Evolutionary conservation across 768 basidiomycete species (phyloP).

Genomic region (Pholiota molesta): DNA sequence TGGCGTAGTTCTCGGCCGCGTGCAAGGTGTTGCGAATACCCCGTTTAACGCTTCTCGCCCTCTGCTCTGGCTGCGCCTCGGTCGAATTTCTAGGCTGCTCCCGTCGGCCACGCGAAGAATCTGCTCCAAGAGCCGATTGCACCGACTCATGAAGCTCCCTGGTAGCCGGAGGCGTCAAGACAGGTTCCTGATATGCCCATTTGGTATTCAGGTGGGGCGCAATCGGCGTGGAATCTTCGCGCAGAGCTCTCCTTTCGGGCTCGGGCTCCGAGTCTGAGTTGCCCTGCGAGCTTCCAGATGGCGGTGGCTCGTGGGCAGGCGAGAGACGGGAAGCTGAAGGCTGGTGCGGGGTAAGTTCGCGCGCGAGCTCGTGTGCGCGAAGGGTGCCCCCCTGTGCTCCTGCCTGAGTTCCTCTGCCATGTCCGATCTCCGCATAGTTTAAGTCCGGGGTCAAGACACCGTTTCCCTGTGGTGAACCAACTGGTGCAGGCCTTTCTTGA

Average conservation of each 20-base stretch:
- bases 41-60: slow-evolving; percentile 60
- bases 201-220: slow-evolving; percentile 12
- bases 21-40: slow-evolving; percentile 69
- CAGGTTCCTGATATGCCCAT: slow-evolving; percentile 16
- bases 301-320: slow-evolving; percentile 18
- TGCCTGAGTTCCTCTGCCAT: slow-evolving; percentile 59
- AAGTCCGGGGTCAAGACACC: slow-evolving; percentile 74
- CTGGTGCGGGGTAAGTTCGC: slow-evolving; percentile 24
- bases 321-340: slow-evolving; percentile 14
- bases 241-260: not conserved
- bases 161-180: slow-evolving; percentile 21
- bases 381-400: slow-evolving; percentile 28
- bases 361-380: slow-evolving; percentile 12
- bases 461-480: slow-evolving; percentile 43
- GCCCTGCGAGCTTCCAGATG: slow-evolving; percentile 13
- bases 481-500: slow-evolving; percentile 38
- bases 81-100: slow-evolving; percentile 15
- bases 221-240: slow-evolving; percentile 14
- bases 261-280: slow-evolving; percentile 24
- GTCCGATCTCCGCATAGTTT: slow-evolving; percentile 76
- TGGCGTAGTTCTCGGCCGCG: slow-evolving; percentile 73
- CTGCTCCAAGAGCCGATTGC: slow-evolving; percentile 27
- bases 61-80: slow-evolving; percentile 26
- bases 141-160: slow-evolving; percentile 42
- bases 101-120: slow-evolving; percentile 19